Evolutionary conservation across 371 early-diverging fungal genomes (phyloP).

Genomic region (Mucor sp.): DNA sequence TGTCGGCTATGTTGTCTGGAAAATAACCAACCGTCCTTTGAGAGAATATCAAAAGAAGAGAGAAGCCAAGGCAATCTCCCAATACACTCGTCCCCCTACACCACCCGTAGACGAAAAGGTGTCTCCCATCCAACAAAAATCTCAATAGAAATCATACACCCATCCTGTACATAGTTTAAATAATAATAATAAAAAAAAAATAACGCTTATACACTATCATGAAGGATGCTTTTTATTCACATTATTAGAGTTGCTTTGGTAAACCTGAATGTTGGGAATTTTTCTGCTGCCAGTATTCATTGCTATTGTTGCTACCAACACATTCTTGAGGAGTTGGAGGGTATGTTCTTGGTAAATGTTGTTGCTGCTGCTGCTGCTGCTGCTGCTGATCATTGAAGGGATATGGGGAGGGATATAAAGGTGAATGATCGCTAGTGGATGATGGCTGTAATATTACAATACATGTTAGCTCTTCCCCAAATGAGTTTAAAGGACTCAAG

Average conservation of each 20-base stretch:
- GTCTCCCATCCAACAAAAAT: neutral
- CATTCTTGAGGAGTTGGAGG: neutral
- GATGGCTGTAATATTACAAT: neutral
- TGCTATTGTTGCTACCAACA: neutral
- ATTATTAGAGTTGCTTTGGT: neutral
- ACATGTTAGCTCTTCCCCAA: neutral
- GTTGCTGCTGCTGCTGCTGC: neutral
- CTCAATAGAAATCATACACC: neutral
- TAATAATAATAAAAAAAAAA: too few relatives aligned
- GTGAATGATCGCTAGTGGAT: neutral
- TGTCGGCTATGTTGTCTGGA: neutral
- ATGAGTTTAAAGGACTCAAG: too few relatives aligned
- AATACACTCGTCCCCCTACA: constrained; percentile 2
- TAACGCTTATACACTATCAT: neutral
- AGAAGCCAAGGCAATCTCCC: neutral
- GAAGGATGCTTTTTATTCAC: neutral
- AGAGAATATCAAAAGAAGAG: neutral
- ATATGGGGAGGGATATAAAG: neutral
- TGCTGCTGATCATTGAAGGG: neutral
- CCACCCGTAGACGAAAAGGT: constrained; percentile 7
- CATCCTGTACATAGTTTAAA: neutral
- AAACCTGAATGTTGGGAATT: neutral
- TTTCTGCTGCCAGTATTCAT: neutral
- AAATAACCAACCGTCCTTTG: neutral
- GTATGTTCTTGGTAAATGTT: neutral